These are phyloP conservation scores for Sporopachydermia quercuum DNA, from an alignment of 805 yeast species.

Conservation along the genomic window DNA sequence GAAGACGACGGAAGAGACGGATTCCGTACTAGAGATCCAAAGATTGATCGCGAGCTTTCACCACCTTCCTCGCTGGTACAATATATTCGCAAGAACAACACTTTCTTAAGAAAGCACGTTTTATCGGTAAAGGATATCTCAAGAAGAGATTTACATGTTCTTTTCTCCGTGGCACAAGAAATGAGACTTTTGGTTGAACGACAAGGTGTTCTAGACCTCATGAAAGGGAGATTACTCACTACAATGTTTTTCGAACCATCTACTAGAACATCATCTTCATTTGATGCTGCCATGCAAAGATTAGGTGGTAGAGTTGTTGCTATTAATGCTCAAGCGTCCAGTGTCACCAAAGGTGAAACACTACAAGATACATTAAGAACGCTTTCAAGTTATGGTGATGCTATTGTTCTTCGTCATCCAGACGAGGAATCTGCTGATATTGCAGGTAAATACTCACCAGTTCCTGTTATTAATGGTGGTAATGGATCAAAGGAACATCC, in stretches of 20 bases:
- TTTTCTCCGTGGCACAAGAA: slow-evolving; percentile 96
- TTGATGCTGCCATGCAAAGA: slow-evolving; percentile 99
- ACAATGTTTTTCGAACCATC: slow-evolving; percentile 98
- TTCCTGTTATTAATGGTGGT: slow-evolving; percentile 96
- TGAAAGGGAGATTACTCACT: slow-evolving; percentile 81
- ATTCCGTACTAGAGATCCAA: slow-evolving; percentile 26
- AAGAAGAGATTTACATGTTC: slow-evolving; percentile 79
- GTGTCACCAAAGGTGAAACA: slow-evolving; percentile 96
- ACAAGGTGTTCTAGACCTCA: slow-evolving; percentile 81
- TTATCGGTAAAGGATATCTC: slow-evolving; percentile 78
- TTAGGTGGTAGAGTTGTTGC: slow-evolving; percentile 95
- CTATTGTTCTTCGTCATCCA: slow-evolving; percentile 94
- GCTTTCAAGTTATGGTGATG: slow-evolving; percentile 91
- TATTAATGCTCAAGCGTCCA: slow-evolving; percentile 73
- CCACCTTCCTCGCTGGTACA: slow-evolving; percentile 71
- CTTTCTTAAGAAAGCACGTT: slow-evolving; percentile 79
- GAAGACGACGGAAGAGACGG: slow-evolving; percentile 24
- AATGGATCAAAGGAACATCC: slow-evolving; percentile 98
- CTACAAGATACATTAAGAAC: slow-evolving; percentile 93
- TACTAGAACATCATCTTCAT: slow-evolving; percentile 91
- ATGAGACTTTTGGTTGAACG: slow-evolving; percentile 95
- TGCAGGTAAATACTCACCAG: slow-evolving; percentile 93
- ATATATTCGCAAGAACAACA: slow-evolving; percentile 69
- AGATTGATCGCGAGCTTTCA: slow-evolving; percentile 56
- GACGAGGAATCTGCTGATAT: slow-evolving; percentile 79